phyloP scores from a whole-genome alignment of 2,329 filamentous ascomycete species.

The Aaosphaeria arxii region DNA sequence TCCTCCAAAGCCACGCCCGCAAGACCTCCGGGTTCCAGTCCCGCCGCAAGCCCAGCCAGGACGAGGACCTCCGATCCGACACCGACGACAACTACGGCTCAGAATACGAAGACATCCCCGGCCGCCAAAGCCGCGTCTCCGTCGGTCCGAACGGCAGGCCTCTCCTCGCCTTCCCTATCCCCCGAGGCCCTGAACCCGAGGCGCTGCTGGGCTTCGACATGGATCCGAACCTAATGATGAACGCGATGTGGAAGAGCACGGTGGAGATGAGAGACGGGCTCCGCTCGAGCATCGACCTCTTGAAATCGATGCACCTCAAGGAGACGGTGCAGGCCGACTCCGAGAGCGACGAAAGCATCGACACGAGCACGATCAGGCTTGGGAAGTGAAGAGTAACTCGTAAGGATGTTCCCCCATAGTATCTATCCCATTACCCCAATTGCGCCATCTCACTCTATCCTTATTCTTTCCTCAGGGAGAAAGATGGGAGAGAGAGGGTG shows the following conservation, averaged over 20 bases:
- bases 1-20: slow-evolving; percentile 15
- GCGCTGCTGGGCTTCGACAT: slow-evolving; percentile 16
- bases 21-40: slow-evolving; percentile 6
- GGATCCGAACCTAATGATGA: slow-evolving; percentile 17
- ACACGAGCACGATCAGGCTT: not conserved
- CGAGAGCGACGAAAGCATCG: not conserved
- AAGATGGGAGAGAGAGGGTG: no score
- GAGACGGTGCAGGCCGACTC: slow-evolving; percentile 3
- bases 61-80: slow-evolving; percentile 19
- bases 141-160: slow-evolving; percentile 30
- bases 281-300: slow-evolving; percentile 24
- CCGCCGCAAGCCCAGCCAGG: slow-evolving; percentile 16
- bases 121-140: slow-evolving; percentile 19
- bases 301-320: slow-evolving; percentile 29
- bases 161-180: slow-evolving; percentile 32
- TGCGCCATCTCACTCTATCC: no score
- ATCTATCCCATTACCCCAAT: no score
- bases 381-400: not conserved
- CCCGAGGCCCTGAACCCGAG: slow-evolving; percentile 26
- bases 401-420: no score
- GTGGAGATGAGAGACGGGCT: slow-evolving; percentile 28
- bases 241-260: slow-evolving; percentile 28
- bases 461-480: no score
- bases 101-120: slow-evolving; percentile 8
- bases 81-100: slow-evolving; percentile 22